Base-by-base conservation (phyloP, 140 eudicot genomes). In the Bidens hawaiensis region DNA sequence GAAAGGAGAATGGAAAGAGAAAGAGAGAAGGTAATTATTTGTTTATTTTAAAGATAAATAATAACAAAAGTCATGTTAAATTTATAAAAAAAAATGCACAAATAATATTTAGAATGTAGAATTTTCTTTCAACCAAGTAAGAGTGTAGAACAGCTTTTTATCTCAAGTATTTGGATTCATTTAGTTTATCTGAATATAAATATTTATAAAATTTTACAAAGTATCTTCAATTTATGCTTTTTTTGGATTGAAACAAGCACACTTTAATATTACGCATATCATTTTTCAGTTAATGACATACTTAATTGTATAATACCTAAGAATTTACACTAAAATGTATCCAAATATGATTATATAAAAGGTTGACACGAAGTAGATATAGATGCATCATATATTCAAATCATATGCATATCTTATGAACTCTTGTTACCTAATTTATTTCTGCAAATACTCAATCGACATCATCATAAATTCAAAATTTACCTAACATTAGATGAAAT, bases 1-100 rank as follows among this genome's bases (percentile, higher is more conserved):
- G 99, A 93, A 69, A 88, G 73, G 72, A 83, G 76, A 82, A 83
- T 70, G 90, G 99, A 93, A 85, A 85, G 90, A 79, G 96, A 93
- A 67, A 79, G 93, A 68, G 99, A 93, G 78, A 93, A 93, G 99
- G 99, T 87, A 75, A 25, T 66, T 13, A 46, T 48, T 17, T 3
- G 48, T 61, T 10, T 50, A 24, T 15, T 40, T 50, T n/a, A 22
- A 45, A 1, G 19, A 38, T 24, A 36, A 15, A 38, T 67, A 50
- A 51, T 40, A 21, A 17, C 22, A 12, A 15, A 34, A 49, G 72
- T 61, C 26, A 51, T 40, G 40, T 54, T 53, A n/a, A 16, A 21
- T 53, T 31, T 62, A 24, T 60, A n/a, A n/a, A n/a, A n/a, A n/a
- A 33, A 59, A 45, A 70, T 60, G 43, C 31, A 36, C 53, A 38